phyloP scores from a whole-genome alignment of 2,329 filamentous ascomycete species.

The Metarhizium guizhouense region DNA sequence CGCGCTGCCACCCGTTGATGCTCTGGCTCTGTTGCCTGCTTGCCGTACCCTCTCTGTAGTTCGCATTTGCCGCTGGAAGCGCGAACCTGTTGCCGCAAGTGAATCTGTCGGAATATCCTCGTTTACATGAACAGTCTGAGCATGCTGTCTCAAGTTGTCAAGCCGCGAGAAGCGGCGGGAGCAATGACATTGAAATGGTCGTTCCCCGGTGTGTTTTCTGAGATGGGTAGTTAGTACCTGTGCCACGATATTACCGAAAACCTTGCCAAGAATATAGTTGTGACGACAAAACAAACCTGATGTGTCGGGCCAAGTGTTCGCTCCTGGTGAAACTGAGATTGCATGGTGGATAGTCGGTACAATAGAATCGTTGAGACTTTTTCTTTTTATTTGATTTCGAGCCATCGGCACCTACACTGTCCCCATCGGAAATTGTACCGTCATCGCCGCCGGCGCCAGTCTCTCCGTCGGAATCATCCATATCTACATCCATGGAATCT shows the following conservation, averaged over 20 bases:
- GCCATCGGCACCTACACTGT: slow-evolving; percentile 53
- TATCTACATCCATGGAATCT: slow-evolving; percentile 62
- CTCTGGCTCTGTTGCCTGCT: slow-evolving; percentile 61
- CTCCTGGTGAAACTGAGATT: slow-evolving; percentile 91
- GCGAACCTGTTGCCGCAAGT: slow-evolving; percentile 80
- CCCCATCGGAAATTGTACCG: slow-evolving; percentile 52
- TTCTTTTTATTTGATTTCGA: slow-evolving; percentile 83
- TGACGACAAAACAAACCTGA: slow-evolving; percentile 49
- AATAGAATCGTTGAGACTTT: slow-evolving; percentile 93
- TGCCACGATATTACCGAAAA: too few relatives aligned
- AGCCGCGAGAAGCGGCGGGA: slow-evolving; percentile 85
- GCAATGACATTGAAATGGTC: slow-evolving; percentile 95
- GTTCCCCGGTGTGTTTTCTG: slow-evolving; percentile 94
- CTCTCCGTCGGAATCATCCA: slow-evolving; percentile 67
- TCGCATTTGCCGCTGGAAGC: slow-evolving; percentile 86
- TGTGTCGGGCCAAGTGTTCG: slow-evolving; percentile 90
- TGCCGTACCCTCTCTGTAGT: slow-evolving; percentile 70
- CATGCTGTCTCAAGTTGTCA: slow-evolving; percentile 93
- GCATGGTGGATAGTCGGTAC: slow-evolving; percentile 89
- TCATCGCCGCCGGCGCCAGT: slow-evolving; percentile 34
- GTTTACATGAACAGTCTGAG: slow-evolving; percentile 94
- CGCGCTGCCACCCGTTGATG: slow-evolving; percentile 68
- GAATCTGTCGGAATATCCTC: slow-evolving; percentile 94
- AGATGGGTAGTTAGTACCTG: slow-evolving; percentile 3
- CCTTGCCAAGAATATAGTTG: neutral